Percentiles rank a stretch among this genome's conserved stretches.
Evolutionary conservation across 2,329 filamentous ascomycete species (phyloP).

Genomic region (Fusarium piperis): DNA sequence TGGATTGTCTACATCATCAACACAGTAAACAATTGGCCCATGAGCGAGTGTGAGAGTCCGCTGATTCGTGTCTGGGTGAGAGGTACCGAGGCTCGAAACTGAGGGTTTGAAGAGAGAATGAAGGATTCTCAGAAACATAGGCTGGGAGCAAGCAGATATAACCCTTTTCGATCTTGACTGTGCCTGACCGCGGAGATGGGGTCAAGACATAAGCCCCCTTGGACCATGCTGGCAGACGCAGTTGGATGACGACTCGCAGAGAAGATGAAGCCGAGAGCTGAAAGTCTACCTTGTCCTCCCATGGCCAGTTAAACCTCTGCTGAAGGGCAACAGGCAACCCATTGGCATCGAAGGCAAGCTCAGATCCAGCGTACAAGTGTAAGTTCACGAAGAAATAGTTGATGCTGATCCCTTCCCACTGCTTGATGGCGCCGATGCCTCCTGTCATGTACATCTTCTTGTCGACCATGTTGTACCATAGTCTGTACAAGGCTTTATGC

Average conservation of each 20-base stretch:
- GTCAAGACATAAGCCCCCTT: slow-evolving; percentile 45
- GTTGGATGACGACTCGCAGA: slow-evolving; percentile 50
- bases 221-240: slow-evolving; percentile 66
- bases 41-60: slow-evolving; percentile 61
- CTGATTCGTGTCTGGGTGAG: slow-evolving; percentile 64
- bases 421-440: slow-evolving; percentile 61
- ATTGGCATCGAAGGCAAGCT: slow-evolving; percentile 52
- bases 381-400: slow-evolving; percentile 55
- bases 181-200: slow-evolving; percentile 40
- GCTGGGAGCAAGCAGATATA: slow-evolving; percentile 58
- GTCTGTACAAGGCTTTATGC: slow-evolving; percentile 52
- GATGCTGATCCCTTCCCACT: slow-evolving; percentile 42
- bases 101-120: slow-evolving; percentile 49
- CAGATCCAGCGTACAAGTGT: slow-evolving; percentile 63
- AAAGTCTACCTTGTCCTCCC: slow-evolving; percentile 62
- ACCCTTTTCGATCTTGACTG: slow-evolving; percentile 50
- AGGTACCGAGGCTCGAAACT: slow-evolving; percentile 59
- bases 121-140: slow-evolving; percentile 52
- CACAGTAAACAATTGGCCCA: slow-evolving; percentile 68
- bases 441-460: slow-evolving; percentile 69
- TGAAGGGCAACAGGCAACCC: slow-evolving; percentile 50
- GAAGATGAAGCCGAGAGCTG: slow-evolving; percentile 44
- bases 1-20: slow-evolving; percentile 66
- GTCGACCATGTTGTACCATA: slow-evolving; percentile 69
- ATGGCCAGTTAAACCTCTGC: slow-evolving; percentile 62